Conservation (phyloP, 1,284 basidiomycete species). For the Ustilago esculenta region DNA sequence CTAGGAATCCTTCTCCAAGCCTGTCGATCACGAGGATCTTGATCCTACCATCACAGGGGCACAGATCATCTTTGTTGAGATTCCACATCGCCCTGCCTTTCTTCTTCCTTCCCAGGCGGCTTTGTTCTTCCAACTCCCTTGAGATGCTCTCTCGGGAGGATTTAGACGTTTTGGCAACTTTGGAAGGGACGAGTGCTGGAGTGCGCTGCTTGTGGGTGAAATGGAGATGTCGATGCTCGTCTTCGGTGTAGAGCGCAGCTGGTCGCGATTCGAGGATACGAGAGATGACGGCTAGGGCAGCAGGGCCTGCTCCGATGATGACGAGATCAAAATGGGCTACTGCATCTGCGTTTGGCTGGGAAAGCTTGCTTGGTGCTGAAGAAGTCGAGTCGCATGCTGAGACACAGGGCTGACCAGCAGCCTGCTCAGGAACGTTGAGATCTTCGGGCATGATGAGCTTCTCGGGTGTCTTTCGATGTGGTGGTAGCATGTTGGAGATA, state of each 20-base stretch:
- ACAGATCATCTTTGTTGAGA: constrained; percentile 1
- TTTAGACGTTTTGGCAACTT: constrained; percentile 7
- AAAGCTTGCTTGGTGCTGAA: background rate
- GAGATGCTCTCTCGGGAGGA: background rate
- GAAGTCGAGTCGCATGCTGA: background rate
- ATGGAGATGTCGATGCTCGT: constrained; percentile 60
- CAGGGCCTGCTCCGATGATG: constrained; percentile 61
- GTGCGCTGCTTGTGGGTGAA: constrained; percentile 45
- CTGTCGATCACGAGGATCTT: constrained; percentile 58
- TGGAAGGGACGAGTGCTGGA: constrained; percentile 15
- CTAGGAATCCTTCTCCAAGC: constrained; percentile 56
- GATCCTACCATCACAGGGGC: constrained; percentile 38
- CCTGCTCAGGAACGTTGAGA: background rate
- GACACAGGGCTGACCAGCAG: background rate
- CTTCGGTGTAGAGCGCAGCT: constrained; percentile 62
- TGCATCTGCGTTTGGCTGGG: constrained; percentile 8
- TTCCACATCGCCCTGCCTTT: constrained; percentile 2
- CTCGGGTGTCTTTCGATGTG: constrained; percentile 28
- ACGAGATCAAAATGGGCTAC: constrained; percentile 53
- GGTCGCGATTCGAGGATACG: constrained; percentile 58
- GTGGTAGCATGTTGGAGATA: constrained; percentile 22
- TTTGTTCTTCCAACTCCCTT: constrained; percentile 1
- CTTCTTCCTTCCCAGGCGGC: constrained; percentile 5
- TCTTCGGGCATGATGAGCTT: constrained; percentile 29
- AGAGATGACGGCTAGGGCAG: constrained; percentile 52